Base-by-base conservation (phyloP, 352 stramenopile species). In the Phytophthora cajani region DNA sequence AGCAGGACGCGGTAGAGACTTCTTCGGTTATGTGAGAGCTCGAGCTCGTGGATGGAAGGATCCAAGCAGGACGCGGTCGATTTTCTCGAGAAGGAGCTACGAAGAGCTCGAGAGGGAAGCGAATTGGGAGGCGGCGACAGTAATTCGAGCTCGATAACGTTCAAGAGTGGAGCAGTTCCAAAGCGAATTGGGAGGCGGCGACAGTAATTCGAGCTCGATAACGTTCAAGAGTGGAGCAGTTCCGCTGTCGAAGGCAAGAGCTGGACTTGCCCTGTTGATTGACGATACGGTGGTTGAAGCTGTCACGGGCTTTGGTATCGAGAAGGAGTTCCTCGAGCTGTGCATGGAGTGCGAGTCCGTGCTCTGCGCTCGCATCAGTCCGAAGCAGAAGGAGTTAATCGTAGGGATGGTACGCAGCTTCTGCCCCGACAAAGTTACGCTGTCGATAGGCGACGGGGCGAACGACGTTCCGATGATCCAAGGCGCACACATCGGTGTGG, bases 371-470 rank as follows among this genome's bases (percentile, higher is more conserved):
- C 90, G 97, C 44, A 98, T 99, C 9, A 98, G 89, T 61, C 97
- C 97, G 12, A 95, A 97, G 62, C 97, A 99, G 78, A 99, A 99
- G 69, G 93, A 98, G 12, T 82, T 98, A n/a, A 87, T 99, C 11
- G 93, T 99, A 10, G 88, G 94, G 32, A 90, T 99, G 72, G 95
- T 99, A 21, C 84, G 82, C 8, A 69, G 51, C 6, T 73, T 77
- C 10, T 85, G 42, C 6, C 73, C 78, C 6, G 30, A 75, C 60
- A 83, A 91, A 49, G 71, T 92, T 25, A 97, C 89, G 1, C 73
- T 97, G 12, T 80, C 88, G 0, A 88, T 97, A 36, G 91, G 94
- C 16, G 94, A 98, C 58, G 93, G 94, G 46, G 94, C 93, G 1
- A 98, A 98, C 70, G 94, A 98, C 65, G 94, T 98, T 0, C 87